phyloP scores from a whole-genome alignment of 306 rosid genomes.

The Elaeagnus macrophylla region DNA sequence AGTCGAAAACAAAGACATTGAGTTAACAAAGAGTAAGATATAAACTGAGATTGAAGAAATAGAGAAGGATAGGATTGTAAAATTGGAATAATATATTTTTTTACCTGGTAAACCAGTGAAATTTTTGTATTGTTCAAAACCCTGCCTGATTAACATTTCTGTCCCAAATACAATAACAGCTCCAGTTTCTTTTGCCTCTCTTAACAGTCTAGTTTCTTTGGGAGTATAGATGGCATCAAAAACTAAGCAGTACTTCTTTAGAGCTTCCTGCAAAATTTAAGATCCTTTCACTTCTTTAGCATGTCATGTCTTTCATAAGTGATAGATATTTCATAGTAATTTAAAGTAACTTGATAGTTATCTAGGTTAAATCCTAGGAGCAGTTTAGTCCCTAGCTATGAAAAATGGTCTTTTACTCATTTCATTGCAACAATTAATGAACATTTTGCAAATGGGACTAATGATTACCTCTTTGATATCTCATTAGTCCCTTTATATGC shows the following conservation, averaged over 20 bases:
- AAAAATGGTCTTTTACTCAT: no score
- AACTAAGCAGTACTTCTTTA: slow-evolving; percentile 35
- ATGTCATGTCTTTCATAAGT: no score
- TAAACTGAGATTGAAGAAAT: background rate
- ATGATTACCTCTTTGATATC: no score
- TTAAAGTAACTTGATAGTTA: no score
- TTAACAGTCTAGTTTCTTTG: slow-evolving; percentile 34
- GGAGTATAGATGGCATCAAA: slow-evolving; percentile 51
- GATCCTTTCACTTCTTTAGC: background rate
- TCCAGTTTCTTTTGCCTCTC: slow-evolving; percentile 35
- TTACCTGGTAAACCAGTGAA: slow-evolving; percentile 50
- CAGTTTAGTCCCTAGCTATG: no score
- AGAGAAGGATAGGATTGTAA: background rate
- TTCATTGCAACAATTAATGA: no score
- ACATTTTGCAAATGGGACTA: no score
- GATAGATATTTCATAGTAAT: no score
- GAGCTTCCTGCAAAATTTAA: slow-evolving; percentile 26
- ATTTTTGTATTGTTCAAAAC: slow-evolving; percentile 36
- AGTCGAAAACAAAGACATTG: slow-evolving; percentile 3
- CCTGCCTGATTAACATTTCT: slow-evolving; percentile 46
- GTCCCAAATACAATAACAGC: slow-evolving; percentile 35
- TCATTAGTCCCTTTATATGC: no score
- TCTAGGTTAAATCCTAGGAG: no score
- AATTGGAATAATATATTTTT: background rate
- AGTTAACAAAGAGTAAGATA: background rate